Percentiles rank a stretch among this genome's conserved stretches.
Evolutionary conservation across 2,329 filamentous ascomycete genomes (phyloP).

Genomic region (Calycina marina): DNA sequence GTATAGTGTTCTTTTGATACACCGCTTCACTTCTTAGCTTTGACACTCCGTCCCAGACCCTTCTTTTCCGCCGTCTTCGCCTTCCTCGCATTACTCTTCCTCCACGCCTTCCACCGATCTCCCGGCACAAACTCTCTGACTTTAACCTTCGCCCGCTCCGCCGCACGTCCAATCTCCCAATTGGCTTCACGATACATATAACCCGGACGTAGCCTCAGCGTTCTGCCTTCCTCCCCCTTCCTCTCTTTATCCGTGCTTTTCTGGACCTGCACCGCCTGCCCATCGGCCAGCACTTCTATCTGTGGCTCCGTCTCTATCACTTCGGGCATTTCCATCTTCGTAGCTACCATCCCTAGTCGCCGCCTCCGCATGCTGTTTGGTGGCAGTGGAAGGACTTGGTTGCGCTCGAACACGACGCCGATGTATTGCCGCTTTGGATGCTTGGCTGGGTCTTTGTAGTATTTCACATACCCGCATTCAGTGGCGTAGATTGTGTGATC

Average conservation of each 20-base stretch:
- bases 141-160: constrained; percentile 42
- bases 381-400: constrained; percentile 66
- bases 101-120: constrained; percentile 46
- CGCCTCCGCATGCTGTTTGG: constrained; percentile 59
- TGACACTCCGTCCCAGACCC: constrained; percentile 27
- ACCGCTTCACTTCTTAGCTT: background rate
- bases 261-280: constrained; percentile 4
- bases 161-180: constrained; percentile 50
- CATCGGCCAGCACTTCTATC: constrained; percentile 5
- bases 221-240: constrained; percentile 23
- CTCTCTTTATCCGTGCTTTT: constrained; percentile 11
- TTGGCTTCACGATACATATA: constrained; percentile 53
- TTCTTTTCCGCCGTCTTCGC: constrained; percentile 37
- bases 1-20: too few species aligned
- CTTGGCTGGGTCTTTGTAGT: constrained; percentile 74
- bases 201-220: constrained; percentile 33
- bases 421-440: constrained; percentile 91
- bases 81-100: constrained; percentile 37
- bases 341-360: constrained; percentile 56
- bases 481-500: constrained; percentile 92
- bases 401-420: constrained; percentile 75
- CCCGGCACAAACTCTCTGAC: constrained; percentile 42
- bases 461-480: constrained; percentile 81
- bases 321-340: constrained; percentile 27
- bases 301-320: constrained; percentile 3